Percentiles rank a stretch among this genome's conserved stretches.
Conservation (phyloP, 371 early-diverging fungal genomes). For the Dentiscutata heterogama region DNA sequence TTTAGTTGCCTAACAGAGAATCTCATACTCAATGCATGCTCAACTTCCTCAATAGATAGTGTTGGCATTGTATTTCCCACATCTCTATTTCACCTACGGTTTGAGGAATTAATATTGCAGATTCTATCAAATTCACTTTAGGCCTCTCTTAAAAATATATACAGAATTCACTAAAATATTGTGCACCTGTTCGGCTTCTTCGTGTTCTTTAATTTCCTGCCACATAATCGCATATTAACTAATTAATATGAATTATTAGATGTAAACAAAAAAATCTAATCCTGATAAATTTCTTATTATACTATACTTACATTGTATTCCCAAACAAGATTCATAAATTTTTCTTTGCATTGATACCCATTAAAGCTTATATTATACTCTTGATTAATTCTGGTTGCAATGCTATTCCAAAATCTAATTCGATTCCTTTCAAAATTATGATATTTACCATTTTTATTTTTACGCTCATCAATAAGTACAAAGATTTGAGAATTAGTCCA, state of each 20-base stretch:
- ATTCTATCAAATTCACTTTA: slow-evolving; percentile 11
- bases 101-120: neutral
- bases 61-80: neutral
- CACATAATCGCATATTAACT: neutral
- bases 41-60: slow-evolving; percentile 31
- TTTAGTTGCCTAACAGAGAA: neutral
- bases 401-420: slow-evolving; percentile 8
- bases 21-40: slow-evolving; percentile 1
- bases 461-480: neutral
- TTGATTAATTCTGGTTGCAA: slow-evolving; percentile 20
- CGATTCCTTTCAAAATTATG: slow-evolving; percentile 17
- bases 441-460: slow-evolving; percentile 28
- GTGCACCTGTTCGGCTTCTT: slow-evolving; percentile 17
- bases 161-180: slow-evolving; percentile 37
- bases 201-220: neutral
- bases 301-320: neutral
- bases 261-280: no score
- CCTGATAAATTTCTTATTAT: neutral
- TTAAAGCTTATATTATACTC: neutral
- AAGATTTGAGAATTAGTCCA: slow-evolving; percentile 22
- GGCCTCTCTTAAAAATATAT: slow-evolving; percentile 39
- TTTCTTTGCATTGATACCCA: slow-evolving; percentile 24
- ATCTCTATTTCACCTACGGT: slow-evolving; percentile 4
- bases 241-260: neutral
- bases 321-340: slow-evolving; percentile 15